Conservation (phyloP, 495 filamentous ascomycete genomes). For the Hypoxylon intermedium region DNA sequence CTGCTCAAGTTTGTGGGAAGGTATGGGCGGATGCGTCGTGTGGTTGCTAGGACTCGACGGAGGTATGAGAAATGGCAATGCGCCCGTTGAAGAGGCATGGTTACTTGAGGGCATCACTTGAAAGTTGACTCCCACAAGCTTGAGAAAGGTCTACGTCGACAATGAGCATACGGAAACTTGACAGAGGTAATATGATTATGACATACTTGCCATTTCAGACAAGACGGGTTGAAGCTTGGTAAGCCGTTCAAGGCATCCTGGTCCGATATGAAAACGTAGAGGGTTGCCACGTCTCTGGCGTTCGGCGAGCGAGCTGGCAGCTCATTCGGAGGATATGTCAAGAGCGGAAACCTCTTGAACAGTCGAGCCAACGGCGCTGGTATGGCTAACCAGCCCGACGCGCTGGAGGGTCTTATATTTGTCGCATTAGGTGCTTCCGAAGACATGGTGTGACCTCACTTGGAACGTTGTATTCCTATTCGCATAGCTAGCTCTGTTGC, state of each 20-base stretch:
- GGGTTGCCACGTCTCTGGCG: conserved; percentile 59
- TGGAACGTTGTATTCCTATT: not conserved
- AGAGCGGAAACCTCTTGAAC: conserved; percentile 83
- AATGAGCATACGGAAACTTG: conserved; percentile 3
- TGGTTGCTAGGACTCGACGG: conserved; percentile 40
- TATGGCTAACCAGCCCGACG: conserved; percentile 61
- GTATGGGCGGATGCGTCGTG: conserved; percentile 54
- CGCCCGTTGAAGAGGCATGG: conserved; percentile 88
- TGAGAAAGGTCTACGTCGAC: conserved; percentile 76
- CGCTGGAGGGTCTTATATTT: conserved; percentile 20
- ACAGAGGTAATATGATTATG: not conserved
- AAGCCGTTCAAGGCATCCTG: conserved; percentile 65
- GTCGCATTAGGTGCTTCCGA: conserved; percentile 13
- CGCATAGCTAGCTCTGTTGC: too few species aligned
- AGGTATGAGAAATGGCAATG: conserved; percentile 86
- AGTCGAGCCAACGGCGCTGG: conserved; percentile 79
- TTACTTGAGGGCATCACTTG: conserved; percentile 79
- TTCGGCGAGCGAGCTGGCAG: conserved; percentile 71
- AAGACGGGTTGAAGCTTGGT: conserved; percentile 90
- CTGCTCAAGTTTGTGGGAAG: conserved; percentile 69
- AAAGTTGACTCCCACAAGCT: conserved; percentile 74
- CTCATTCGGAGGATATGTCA: conserved; percentile 76
- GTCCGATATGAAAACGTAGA: conserved; percentile 80
- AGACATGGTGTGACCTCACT: conserved; percentile 19
- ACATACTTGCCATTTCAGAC: conserved; percentile 95